A percentile compares a stretch with the other conserved stretches of the same genome.
phyloP scores from a whole-genome alignment of 2,329 filamentous ascomycete species.

The Arthrobotrys conoides region DNA sequence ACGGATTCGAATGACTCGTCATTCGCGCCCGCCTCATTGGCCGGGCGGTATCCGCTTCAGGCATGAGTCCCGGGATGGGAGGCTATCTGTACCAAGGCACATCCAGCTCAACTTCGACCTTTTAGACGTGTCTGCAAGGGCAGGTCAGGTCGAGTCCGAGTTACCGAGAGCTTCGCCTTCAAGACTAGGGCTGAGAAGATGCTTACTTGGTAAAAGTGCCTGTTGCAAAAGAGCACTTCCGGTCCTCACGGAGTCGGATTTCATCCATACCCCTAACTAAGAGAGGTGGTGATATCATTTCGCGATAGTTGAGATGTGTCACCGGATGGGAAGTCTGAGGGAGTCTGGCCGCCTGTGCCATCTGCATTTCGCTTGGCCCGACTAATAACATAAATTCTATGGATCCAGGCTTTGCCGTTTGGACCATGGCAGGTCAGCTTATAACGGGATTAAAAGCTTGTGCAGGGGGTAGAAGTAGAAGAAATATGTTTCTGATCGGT shows the following conservation, averaged over 20 bases:
- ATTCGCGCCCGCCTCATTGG: conserved; percentile 32
- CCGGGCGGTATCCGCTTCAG: conserved; percentile 30
- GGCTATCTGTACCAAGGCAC: conserved; percentile 30
- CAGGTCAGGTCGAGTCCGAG: conserved; percentile 12
- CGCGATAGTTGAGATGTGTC: conserved; percentile 20
- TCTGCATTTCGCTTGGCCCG: conserved; percentile 7
- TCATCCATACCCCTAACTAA: not conserved
- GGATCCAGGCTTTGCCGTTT: conserved; percentile 2
- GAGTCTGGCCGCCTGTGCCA: conserved; percentile 20
- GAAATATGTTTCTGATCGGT: conserved; percentile 15
- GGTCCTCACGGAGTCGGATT: conserved; percentile 18
- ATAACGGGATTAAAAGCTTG: conserved; percentile 12
- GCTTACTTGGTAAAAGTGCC: conserved; percentile 16
- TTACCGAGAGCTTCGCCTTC: conserved; percentile 31
- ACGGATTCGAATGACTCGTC: conserved; percentile 54
- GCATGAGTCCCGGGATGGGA: conserved; percentile 31
- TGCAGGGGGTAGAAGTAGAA: not conserved
- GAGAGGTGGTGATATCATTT: conserved; percentile 15
- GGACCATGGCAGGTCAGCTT: conserved; percentile 16
- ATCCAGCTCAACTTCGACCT: conserved; percentile 26
- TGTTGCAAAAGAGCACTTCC: conserved; percentile 14
- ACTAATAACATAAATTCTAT: too few species aligned
- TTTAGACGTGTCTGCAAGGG: conserved; percentile 26
- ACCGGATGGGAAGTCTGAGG: not conserved
- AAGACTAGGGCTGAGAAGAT: conserved; percentile 17